phyloP scores from a whole-genome alignment of 441 rosid genomes.

The Adansonia gregorii region DNA sequence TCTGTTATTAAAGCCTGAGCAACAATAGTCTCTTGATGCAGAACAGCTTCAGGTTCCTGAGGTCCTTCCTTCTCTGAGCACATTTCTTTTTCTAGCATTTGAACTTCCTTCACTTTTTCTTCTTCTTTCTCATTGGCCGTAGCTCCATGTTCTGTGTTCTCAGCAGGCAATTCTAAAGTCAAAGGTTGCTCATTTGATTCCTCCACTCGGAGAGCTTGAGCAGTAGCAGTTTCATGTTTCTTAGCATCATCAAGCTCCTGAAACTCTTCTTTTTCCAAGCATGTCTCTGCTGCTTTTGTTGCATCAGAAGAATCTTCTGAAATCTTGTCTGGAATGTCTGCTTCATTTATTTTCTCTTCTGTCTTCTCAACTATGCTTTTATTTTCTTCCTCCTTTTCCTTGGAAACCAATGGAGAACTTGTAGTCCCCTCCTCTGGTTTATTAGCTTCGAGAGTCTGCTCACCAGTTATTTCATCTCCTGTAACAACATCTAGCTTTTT shows the following conservation, averaged over 20 bases:
- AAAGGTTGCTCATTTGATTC: slow-evolving; percentile 35
- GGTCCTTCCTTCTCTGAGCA: slow-evolving; percentile 31
- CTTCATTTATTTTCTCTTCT: slow-evolving; percentile 24
- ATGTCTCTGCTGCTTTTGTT: slow-evolving; percentile 17
- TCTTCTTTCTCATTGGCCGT: slow-evolving; percentile 34
- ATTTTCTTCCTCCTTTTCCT: slow-evolving; percentile 23
- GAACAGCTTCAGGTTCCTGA: slow-evolving; percentile 24
- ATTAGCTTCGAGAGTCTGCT: slow-evolving; percentile 23
- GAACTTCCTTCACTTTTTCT: slow-evolving; percentile 28
- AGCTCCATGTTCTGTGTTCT: slow-evolving; percentile 36
- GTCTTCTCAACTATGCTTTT: slow-evolving; percentile 5
- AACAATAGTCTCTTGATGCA: slow-evolving; percentile 24
- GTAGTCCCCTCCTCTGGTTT: slow-evolving; percentile 28
- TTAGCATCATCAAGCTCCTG: slow-evolving; percentile 21
- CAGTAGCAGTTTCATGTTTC: slow-evolving; percentile 23
- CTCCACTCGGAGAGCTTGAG: slow-evolving; percentile 32
- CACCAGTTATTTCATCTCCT: slow-evolving; percentile 24
- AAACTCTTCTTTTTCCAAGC: not conserved
- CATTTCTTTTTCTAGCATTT: slow-evolving; percentile 18
- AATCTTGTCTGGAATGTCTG: slow-evolving; percentile 20
- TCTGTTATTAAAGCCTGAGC: slow-evolving; percentile 23
- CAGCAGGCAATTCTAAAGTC: slow-evolving; percentile 32
- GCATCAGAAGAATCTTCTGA: slow-evolving; percentile 25
- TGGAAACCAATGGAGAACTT: slow-evolving; percentile 19
- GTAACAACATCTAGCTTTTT: slow-evolving; percentile 10